These are phyloP conservation scores for Drechslerella coelobrocha DNA, from an alignment of 2,329 filamentous ascomycete genomes.

Conservation along the genomic window DNA sequence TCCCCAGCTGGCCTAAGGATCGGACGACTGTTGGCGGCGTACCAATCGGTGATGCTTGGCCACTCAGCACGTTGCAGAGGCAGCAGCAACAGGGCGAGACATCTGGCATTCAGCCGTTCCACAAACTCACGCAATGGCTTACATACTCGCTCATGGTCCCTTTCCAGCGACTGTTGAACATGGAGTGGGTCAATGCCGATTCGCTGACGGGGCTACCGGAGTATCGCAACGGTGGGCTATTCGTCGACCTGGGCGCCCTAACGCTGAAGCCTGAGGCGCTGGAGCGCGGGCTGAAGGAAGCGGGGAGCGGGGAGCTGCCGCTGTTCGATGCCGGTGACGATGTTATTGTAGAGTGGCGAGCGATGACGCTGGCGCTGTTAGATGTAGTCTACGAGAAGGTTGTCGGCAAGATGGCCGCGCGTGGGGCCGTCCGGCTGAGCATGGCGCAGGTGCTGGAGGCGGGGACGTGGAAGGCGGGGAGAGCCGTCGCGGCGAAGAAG, in stretches of 20 bases:
- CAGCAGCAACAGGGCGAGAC: slow-evolving; percentile 73
- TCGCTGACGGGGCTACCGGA: slow-evolving; percentile 87
- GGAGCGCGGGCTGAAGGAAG: slow-evolving; percentile 73
- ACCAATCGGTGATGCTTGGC: slow-evolving; percentile 95
- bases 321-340: slow-evolving; percentile 76
- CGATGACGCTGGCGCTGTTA: slow-evolving; percentile 75
- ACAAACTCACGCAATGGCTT: slow-evolving; percentile 94
- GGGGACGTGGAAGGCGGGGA: slow-evolving; percentile 91
- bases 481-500: slow-evolving; percentile 31
- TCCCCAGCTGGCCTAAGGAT: slow-evolving; percentile 85
- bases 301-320: slow-evolving; percentile 71
- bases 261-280: slow-evolving; percentile 74
- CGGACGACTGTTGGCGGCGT: slow-evolving; percentile 86
- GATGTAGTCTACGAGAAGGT: slow-evolving; percentile 74
- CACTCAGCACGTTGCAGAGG: slow-evolving; percentile 76
- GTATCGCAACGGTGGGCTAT: slow-evolving; percentile 88
- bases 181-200: slow-evolving; percentile 80
- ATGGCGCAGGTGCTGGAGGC: slow-evolving; percentile 92
- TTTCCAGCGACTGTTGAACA: slow-evolving; percentile 79
- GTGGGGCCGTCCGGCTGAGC: slow-evolving; percentile 72
- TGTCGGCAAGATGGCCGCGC: slow-evolving; percentile 71
- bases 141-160: slow-evolving; percentile 92
- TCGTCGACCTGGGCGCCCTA: slow-evolving; percentile 82
- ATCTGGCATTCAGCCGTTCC: slow-evolving; percentile 71
- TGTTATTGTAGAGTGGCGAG: slow-evolving; percentile 80